Percentiles rank a stretch among this genome's conserved stretches.
Evolutionary conservation across 306 rosid species (phyloP).

Genomic region (Clitoria ternatea): DNA sequence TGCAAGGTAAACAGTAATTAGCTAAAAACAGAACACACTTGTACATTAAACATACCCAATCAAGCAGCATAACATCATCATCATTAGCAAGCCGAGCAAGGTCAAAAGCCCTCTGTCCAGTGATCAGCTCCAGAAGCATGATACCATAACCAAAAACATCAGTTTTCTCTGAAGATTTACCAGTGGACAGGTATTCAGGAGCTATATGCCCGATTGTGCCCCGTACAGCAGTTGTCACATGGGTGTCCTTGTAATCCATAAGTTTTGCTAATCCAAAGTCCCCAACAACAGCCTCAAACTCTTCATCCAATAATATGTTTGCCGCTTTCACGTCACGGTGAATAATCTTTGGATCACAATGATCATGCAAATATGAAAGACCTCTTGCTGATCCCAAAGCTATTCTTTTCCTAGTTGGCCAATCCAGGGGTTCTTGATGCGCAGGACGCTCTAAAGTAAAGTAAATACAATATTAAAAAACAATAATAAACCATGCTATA

Average conservation of each 20-base stretch:
- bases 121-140: slow-evolving; percentile 96
- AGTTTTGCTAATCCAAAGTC: slow-evolving; percentile 98
- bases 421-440: slow-evolving; percentile 84
- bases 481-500: background rate
- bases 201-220: slow-evolving; percentile 98
- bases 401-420: slow-evolving; percentile 89
- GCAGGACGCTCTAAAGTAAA: slow-evolving; percentile 75
- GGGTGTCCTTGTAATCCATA: slow-evolving; percentile 99
- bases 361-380: slow-evolving; percentile 95
- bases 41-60: slow-evolving; percentile 68
- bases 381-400: slow-evolving; percentile 99
- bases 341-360: slow-evolving; percentile 95
- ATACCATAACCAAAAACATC: slow-evolving; percentile 96
- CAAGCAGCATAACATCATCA: slow-evolving; percentile 98
- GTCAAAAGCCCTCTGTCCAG: slow-evolving; percentile 97
- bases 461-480: slow-evolving; percentile 14
- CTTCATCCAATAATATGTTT: slow-evolving; percentile 92
- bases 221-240: slow-evolving; percentile 90
- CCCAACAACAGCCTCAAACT: slow-evolving; percentile 98
- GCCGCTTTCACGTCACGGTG: slow-evolving; percentile 99
- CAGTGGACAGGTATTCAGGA: slow-evolving; percentile 91
- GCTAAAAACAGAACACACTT: background rate
- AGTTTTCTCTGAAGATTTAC: slow-evolving; percentile 95
- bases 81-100: slow-evolving; percentile 98
- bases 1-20: background rate